Percentiles rank a stretch among this genome's conserved stretches.
These are phyloP conservation scores for Lactarius indigo DNA, from an alignment of 768 basidiomycete genomes.

Conservation along the genomic window DNA sequence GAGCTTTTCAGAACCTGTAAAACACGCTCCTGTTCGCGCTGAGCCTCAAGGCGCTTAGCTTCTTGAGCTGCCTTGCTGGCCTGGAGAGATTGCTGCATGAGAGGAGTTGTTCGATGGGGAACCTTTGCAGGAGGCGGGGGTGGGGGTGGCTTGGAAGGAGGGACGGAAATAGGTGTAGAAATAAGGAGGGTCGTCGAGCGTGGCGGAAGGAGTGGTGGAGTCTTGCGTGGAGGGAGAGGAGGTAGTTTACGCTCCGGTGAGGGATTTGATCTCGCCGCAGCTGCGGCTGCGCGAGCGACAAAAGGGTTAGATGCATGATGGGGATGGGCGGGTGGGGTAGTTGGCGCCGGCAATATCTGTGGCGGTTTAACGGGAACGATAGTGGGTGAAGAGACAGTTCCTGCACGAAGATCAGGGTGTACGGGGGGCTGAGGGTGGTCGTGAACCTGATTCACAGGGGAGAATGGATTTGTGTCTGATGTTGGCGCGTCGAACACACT, in stretches of 20 bases:
- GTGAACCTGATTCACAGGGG: slow-evolving; percentile 7
- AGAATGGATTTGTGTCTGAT: slow-evolving; percentile 26
- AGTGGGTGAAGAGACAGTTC: slow-evolving; percentile 18
- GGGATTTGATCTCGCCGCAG: slow-evolving; percentile 5
- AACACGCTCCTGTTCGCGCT: slow-evolving; percentile 65
- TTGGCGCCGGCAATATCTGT: background rate
- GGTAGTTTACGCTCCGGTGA: slow-evolving; percentile 22
- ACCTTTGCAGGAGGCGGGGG: slow-evolving; percentile 27
- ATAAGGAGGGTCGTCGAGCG: slow-evolving; percentile 25
- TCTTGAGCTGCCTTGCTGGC: slow-evolving; percentile 70
- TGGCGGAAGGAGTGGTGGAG: slow-evolving; percentile 25
- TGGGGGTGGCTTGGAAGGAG: slow-evolving; percentile 24
- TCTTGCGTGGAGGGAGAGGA: slow-evolving; percentile 22
- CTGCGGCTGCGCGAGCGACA: slow-evolving; percentile 16
- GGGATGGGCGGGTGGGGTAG: slow-evolving; percentile 1
- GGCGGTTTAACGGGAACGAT: slow-evolving; percentile 13
- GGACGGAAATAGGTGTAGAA: slow-evolving; percentile 9
- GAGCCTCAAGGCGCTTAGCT: slow-evolving; percentile 64
- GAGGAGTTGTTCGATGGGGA: slow-evolving; percentile 53
- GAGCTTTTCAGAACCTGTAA: slow-evolving; percentile 70
- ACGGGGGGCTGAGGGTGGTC: slow-evolving; percentile 22
- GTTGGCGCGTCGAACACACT: slow-evolving; percentile 23
- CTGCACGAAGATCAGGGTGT: slow-evolving; percentile 20
- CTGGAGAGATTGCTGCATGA: slow-evolving; percentile 72
- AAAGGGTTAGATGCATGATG: slow-evolving; percentile 27